A percentile compares a stretch with the other conserved stretches of the same genome.
phyloP scores from a whole-genome alignment of 1,139 yeast species.

The Saccharomyces uvarum region DNA sequence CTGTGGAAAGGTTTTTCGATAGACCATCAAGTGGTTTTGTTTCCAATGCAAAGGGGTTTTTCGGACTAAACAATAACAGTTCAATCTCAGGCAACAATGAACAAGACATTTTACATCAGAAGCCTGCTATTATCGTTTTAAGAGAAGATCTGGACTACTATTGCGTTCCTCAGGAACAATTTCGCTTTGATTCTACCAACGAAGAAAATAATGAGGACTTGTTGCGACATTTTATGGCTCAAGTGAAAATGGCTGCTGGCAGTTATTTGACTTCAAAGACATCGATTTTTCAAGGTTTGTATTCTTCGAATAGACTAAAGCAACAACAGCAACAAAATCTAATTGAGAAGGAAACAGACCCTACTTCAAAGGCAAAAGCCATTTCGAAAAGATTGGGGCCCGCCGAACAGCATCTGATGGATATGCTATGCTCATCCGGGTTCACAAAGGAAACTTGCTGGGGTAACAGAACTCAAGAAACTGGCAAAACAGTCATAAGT shows the following conservation, averaged over 20 bases:
- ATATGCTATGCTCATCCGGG: slow-evolving; percentile 91
- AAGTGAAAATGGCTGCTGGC: slow-evolving; percentile 66
- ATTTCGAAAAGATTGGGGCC: slow-evolving; percentile 57
- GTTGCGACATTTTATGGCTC: slow-evolving; percentile 40
- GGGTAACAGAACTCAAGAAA: slow-evolving; percentile 85
- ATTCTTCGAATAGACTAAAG: slow-evolving; percentile 31
- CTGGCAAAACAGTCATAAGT: slow-evolving; percentile 75
- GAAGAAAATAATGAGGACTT: slow-evolving; percentile 30
- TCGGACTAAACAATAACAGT: slow-evolving; percentile 12
- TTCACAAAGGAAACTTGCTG: slow-evolving; percentile 61
- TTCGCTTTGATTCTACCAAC: slow-evolving; percentile 33
- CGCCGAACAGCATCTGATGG: slow-evolving; percentile 90
- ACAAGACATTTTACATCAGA: slow-evolving; percentile 58
- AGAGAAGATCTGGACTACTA: slow-evolving; percentile 93
- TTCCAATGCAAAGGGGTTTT: slow-evolving; percentile 36
- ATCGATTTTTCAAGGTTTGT: slow-evolving; percentile 67
- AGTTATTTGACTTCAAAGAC: slow-evolving; percentile 48
- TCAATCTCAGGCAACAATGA: slow-evolving; percentile 33
- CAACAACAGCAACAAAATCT: slow-evolving; percentile 18
- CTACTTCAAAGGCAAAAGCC: slow-evolving; percentile 2
- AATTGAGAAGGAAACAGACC: neutral
- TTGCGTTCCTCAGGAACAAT: slow-evolving; percentile 53
- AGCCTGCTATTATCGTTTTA: slow-evolving; percentile 87
- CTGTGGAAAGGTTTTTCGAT: slow-evolving; percentile 26
- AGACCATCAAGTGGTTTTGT: slow-evolving; percentile 20